Evolutionary conservation across 345 rosid genomes (phyloP), one percentile per base, ranked within the genome.

Genomic region (Hirschfeldia incana): DNA sequence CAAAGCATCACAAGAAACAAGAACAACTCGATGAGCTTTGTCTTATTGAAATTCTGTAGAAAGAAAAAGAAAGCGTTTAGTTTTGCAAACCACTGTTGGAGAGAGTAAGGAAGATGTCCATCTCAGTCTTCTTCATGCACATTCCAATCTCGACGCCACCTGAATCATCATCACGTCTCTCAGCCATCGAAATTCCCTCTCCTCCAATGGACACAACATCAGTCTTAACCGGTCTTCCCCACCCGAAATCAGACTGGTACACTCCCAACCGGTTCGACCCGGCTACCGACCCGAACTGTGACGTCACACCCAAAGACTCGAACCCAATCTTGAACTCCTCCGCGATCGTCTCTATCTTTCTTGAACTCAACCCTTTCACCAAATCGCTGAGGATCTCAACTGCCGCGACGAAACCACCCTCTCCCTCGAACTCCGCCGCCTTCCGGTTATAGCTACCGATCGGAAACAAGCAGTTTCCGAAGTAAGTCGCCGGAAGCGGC

Each of bases 181-280:
- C 82, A 4, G 46, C 69, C 82, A 82, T 36, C 1, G 78, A 85
- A 16, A 85, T 51, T 1, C 16, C 63, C 0, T 21, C 70, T 4
- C 36, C 68, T 63, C 10, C 29, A 17, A 70, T 76, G 6, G 76
- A 71, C 1, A 46, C 8, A 13, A 76, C n/a, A 44, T 71, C 80
- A 17, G 28, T 53, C 60, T 61, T 65, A 68, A 69, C 44, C 42
- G 83, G 80, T 60, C 2, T 75, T 36, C 83, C 79, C 83, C 82
- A 79, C 55, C 78, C 82, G 55, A 73, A 74, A 74, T 79, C 82
- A 42, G 73, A 1, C 62, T 62, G 70, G 74, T 81, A 81, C 3
- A 81, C 33, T 8, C 73, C 70, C 9, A 81, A 33, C 59, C 77
- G 80, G 64, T 12, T 58, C 26, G 80, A 81, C 46, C 77, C 77